These are phyloP conservation scores for Cercophora sp. DNA, from an alignment of 495 filamentous ascomycete genomes.

Conservation along the genomic window DNA sequence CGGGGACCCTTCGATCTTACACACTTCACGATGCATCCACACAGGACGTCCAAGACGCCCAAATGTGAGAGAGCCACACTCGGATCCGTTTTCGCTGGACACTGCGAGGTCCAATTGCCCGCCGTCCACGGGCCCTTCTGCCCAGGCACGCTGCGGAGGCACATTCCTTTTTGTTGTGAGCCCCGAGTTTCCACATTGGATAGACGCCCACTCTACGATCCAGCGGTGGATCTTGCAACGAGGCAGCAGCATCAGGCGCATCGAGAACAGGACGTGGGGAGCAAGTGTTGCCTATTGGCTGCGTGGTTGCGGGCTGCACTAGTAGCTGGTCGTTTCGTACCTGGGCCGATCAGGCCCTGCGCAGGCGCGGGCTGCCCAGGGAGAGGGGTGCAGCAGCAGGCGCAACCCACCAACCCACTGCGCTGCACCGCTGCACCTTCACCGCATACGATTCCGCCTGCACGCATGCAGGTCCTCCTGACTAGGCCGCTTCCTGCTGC, in stretches of 20 bases:
- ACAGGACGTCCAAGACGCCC: too few species aligned
- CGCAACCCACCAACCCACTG: too few species aligned
- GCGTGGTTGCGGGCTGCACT: background rate
- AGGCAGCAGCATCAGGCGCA: background rate
- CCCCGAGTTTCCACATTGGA: background rate
- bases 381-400: constrained; percentile 7
- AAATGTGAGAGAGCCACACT: too few species aligned
- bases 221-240: background rate
- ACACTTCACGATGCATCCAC: too few species aligned
- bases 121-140: too few species aligned
- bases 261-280: background rate
- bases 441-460: constrained; percentile 24
- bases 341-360: constrained; percentile 6
- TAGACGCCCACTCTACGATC: too few species aligned
- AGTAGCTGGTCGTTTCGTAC: constrained; percentile 9
- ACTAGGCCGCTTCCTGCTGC: constrained; percentile 13
- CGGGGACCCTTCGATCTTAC: too few species aligned
- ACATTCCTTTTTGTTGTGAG: background rate
- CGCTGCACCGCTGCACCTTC: constrained; percentile 20
- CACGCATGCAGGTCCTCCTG: constrained; percentile 27
- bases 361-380: background rate
- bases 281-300: background rate
- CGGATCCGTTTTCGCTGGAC: too few species aligned
- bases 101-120: too few species aligned
- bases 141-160: too few species aligned